These are phyloP conservation scores for Stemphylium lycopersici DNA, from an alignment of 2,329 filamentous ascomycete species.

Conservation along the genomic window DNA sequence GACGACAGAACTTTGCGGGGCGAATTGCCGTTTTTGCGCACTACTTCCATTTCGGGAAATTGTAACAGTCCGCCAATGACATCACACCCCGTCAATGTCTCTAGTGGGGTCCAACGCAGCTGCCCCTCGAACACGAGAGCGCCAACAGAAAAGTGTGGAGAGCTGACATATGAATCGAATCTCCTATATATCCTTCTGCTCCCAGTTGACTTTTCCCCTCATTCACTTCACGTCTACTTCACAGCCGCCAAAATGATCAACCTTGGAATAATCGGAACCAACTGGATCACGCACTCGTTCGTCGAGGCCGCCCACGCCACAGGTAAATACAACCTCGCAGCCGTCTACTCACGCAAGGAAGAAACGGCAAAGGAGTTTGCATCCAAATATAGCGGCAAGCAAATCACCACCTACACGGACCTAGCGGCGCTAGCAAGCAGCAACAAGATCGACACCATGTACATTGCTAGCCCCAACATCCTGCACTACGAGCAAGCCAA, in stretches of 20 bases:
- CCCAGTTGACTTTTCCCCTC: neutral
- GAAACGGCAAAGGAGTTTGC: slow-evolving; percentile 53
- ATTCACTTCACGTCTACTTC: neutral
- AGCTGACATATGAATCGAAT: slow-evolving; percentile 3
- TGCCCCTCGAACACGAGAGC: slow-evolving; percentile 9
- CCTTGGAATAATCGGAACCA: slow-evolving; percentile 56
- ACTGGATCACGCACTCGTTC: slow-evolving; percentile 59
- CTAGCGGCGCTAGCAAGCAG: slow-evolving; percentile 46
- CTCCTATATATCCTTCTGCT: neutral
- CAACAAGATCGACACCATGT: slow-evolving; percentile 52
- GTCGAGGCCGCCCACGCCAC: slow-evolving; percentile 53
- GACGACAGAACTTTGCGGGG: neutral
- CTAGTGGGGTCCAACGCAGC: slow-evolving; percentile 22
- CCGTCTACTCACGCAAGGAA: slow-evolving; percentile 55
- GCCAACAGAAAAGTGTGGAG: slow-evolving; percentile 6
- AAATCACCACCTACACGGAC: slow-evolving; percentile 48
- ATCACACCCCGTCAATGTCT: slow-evolving; percentile 13
- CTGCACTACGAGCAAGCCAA: slow-evolving; percentile 56
- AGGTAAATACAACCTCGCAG: slow-evolving; percentile 51
- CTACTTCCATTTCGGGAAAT: slow-evolving; percentile 19
- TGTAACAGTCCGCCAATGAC: slow-evolving; percentile 25
- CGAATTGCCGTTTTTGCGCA: slow-evolving; percentile 1
- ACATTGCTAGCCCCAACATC: slow-evolving; percentile 58
- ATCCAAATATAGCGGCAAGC: slow-evolving; percentile 46
- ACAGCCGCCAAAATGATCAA: slow-evolving; percentile 42